Percentiles rank a stretch among this genome's conserved stretches.
These are phyloP conservation scores for Solanum sejunctum DNA, from an alignment of 257 asterid genomes.

Conservation along the genomic window DNA sequence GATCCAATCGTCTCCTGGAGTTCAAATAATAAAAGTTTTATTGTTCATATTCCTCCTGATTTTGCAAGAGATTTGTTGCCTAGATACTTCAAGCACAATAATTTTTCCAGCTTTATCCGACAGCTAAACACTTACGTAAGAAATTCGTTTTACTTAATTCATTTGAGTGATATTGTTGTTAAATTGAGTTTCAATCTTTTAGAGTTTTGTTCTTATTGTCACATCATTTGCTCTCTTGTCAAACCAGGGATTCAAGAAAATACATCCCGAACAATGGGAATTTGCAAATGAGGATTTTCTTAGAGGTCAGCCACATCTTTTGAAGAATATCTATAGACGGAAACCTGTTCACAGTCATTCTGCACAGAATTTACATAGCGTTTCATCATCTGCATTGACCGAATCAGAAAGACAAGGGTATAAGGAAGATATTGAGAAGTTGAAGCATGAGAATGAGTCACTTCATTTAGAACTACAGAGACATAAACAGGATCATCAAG, in stretches of 20 bases:
- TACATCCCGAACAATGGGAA: constrained; percentile 91
- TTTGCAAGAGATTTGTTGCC: constrained; percentile 68
- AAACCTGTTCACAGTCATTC: constrained; percentile 98
- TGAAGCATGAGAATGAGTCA: constrained; percentile 40
- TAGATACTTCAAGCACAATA: constrained; percentile 75
- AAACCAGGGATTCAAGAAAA: constrained; percentile 73
- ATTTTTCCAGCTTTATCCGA: constrained; percentile 86
- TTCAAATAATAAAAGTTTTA: constrained; percentile 48
- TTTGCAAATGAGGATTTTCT: constrained; percentile 78
- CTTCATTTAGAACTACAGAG: constrained; percentile 38
- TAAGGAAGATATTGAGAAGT: constrained; percentile 49
- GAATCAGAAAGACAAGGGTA: constrained; percentile 62
- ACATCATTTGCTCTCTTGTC: neutral
- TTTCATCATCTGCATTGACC: constrained; percentile 26
- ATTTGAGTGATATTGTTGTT: neutral
- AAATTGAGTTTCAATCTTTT: neutral
- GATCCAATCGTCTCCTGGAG: constrained; percentile 74
- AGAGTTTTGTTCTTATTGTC: neutral
- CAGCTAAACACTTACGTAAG: constrained; percentile 85
- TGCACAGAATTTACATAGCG: constrained; percentile 17
- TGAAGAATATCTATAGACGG: constrained; percentile 78
- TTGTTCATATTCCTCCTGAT: constrained; percentile 72
- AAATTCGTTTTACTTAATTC: neutral
- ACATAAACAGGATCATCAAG: constrained; percentile 43
- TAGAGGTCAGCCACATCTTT: constrained; percentile 56